Evolutionary conservation across 2,329 filamentous ascomycete species (phyloP), one percentile per base, ranked within the genome.

Genomic region (Hymenoscyphus albidus): DNA sequence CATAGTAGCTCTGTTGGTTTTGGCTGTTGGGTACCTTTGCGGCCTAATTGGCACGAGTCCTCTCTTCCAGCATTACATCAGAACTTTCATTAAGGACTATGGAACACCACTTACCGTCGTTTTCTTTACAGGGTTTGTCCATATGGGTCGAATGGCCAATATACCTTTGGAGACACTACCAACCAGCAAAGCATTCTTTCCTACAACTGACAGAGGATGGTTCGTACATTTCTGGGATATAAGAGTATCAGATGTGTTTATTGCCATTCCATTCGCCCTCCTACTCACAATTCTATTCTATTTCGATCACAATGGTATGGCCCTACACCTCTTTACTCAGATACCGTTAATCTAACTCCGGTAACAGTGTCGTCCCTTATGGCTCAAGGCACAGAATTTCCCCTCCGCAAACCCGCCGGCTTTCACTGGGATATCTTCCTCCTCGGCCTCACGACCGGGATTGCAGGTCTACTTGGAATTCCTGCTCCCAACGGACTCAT

Each of bases 101-200:
- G 92, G 92, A 61, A 96, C 92, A 0, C 92, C 92, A 0, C 79
- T 94, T 66, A 92, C 90, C 0, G 85, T 93, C 62, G 79, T 96
- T 66, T 96, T 96, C 81, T 96, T 96, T 76, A 93, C 92, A 0
- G 92, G 92, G 0, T 96, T 96, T 72, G 89, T 95, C 1, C 90
- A 95, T 76, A 86, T 96, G 67, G 92, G 92, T 7, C 88, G 90
- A 71, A 94, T 97, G 90, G 79, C 79, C n/a, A 77, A 83, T 51
- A 83, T 96, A 1, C 75, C 85, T 22, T 79, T 96, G 10, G 85
- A 90, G 67, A 87, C 83, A 9, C 80, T 97, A 35, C 92, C 92
- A 0, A 94, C 88, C 0, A 87, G 87, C 68, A 87, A 85, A 64
- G 86, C 92, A 0, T 97, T 96, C 79, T 87, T 85, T 72, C 93